Evolutionary conservation across 1,284 basidiomycete genomes (phyloP), one percentile per base, ranked within the genome.

Genomic region (Moniliophthora roreri): DNA sequence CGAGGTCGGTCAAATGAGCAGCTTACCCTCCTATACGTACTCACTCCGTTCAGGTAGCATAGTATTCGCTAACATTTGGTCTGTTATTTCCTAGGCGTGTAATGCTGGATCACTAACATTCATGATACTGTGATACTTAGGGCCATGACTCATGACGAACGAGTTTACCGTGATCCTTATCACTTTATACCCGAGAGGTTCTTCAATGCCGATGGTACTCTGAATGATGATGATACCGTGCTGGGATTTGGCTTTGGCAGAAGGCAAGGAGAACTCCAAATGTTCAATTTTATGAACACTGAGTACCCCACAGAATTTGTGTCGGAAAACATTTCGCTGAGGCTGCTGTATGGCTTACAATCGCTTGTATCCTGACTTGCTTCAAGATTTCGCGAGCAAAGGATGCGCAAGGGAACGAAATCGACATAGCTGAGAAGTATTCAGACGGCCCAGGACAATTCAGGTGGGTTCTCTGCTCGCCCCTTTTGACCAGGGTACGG

Each of bases 1-100:
- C 67, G 66, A 52, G 69, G 69, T 24, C 58, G 15, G 9, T 37
- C 11, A 3, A 39, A 39, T 49, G 4, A 7, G 6, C 16, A 24
- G 5, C 10, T 13, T 16, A 18, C 8, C 18, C n/a, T 48, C 18
- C 46, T 13, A 21, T n/a, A 10, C 18, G 6, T 20, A 35, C 16
- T 36, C n/a, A 36, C 15, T 20, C 34, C 34, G 7, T 35, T 16
- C 20, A 50, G 48, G 48, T 11, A 39, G 67, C 0, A 57, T 67
- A 9, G 57, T 72, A 37, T 48, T 70, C 10, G 61, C 62, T 7
- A 71, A 71, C 50, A 59, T 61, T 16, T 73, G 71, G 71, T 71
- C 40, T 6, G n/a, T 20, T 9, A 21, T 6, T 32, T n/a, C 13
- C 13, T 16, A 13, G n/a, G 13, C 7, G 21, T 32, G 28, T 28